Evolutionary conservation across 805 yeast species (phyloP).

Genomic region (Candida multigemmis): DNA sequence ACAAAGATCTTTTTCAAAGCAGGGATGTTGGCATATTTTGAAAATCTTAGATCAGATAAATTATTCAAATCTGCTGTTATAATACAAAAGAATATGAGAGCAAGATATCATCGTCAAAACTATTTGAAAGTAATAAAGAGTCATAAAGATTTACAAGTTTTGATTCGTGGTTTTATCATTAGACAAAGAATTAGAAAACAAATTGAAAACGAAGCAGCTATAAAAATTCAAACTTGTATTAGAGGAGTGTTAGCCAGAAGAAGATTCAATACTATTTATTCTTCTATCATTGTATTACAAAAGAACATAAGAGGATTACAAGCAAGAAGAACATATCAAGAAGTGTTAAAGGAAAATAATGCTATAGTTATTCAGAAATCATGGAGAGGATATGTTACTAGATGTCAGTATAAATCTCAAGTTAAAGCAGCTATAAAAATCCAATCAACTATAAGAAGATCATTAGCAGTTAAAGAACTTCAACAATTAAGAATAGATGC

Average conservation of each 20-base stretch:
- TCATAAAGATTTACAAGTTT: constrained; percentile 48
- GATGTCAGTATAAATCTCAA: constrained; percentile 38
- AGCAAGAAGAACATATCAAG: constrained; percentile 43
- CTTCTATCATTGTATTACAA: constrained; percentile 36
- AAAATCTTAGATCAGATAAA: constrained; percentile 74
- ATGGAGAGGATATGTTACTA: constrained; percentile 61
- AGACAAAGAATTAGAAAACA: constrained; percentile 50
- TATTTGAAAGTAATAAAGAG: constrained; percentile 49
- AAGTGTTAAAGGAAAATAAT: constrained; percentile 48
- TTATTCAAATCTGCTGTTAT: constrained; percentile 68
- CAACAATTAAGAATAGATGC: constrained; percentile 72
- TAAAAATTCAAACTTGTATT: constrained; percentile 56
- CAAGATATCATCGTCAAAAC: constrained; percentile 50
- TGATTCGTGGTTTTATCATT: constrained; percentile 52
- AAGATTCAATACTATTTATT: constrained; percentile 18
- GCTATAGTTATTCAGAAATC: constrained; percentile 67
- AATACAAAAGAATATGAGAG: constrained; percentile 78
- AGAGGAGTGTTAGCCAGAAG: constrained; percentile 48
- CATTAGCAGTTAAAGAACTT: constrained; percentile 60
- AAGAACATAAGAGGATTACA: constrained; percentile 41
- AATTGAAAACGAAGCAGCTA: constrained; percentile 54
- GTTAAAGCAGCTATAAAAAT: constrained; percentile 54
- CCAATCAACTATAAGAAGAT: constrained; percentile 74
- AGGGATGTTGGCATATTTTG: constrained; percentile 89
- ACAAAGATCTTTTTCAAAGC: constrained; percentile 94